These are phyloP conservation scores for Globisporangium polare DNA, from an alignment of 352 stramenopile genomes.

Conservation along the genomic window DNA sequence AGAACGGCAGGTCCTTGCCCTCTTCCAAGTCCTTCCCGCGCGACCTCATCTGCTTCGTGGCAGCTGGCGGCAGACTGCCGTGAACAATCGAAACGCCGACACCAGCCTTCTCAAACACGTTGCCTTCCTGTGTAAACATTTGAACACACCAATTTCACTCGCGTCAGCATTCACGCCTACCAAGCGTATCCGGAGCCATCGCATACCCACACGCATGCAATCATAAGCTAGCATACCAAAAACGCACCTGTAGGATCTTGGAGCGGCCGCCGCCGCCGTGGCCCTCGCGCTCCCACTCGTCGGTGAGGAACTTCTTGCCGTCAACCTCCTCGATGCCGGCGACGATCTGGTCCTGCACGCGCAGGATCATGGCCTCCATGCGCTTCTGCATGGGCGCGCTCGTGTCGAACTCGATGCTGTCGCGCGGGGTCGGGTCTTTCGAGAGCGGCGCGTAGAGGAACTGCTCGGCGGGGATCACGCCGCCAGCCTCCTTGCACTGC, in stretches of 20 bases:
- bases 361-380: conserved; percentile 80
- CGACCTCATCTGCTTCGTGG: conserved; percentile 75
- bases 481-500: conserved; percentile 29
- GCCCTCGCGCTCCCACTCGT: conserved; percentile 93
- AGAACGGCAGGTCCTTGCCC: conserved; percentile 91
- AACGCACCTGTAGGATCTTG: conserved; percentile 81
- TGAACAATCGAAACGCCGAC: conserved; percentile 98
- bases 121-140: conserved; percentile 84
- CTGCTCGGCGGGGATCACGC: conserved; percentile 30
- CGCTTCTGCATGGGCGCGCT: conserved; percentile 62
- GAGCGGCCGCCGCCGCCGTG: conserved; percentile 94
- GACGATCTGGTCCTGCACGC: conserved; percentile 86
- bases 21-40: conserved; percentile 73
- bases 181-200: neutral
- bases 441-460: conserved; percentile 73
- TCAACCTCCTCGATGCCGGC: conserved; percentile 89
- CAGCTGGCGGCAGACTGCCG: conserved; percentile 90
- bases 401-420: conserved; percentile 76
- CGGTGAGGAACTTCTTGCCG: conserved; percentile 92
- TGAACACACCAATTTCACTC: neutral
- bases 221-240: neutral
- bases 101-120: conserved; percentile 98
- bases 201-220: neutral
- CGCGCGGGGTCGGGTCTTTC: conserved; percentile 50
- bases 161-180: conserved; percentile 8